Evolutionary conservation across 1,284 basidiomycete species (phyloP).

Genomic region (Flammula alnicola): DNA sequence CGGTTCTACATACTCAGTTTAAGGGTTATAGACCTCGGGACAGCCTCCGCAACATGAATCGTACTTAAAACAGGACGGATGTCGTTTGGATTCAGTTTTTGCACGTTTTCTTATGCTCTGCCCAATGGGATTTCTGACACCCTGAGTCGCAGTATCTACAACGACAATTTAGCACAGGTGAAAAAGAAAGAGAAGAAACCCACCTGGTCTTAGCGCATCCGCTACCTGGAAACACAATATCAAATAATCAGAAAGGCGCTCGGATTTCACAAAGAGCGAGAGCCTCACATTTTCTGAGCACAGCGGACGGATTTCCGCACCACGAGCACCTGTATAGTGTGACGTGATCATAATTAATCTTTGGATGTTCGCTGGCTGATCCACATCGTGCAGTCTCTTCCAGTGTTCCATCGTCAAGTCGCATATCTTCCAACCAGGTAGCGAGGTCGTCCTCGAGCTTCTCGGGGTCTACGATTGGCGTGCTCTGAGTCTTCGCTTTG

Average conservation of each 20-base stretch:
- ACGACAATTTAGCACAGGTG: neutral
- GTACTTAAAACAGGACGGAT: too few species aligned
- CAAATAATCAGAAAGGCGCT: neutral
- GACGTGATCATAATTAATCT: conserved; percentile 48
- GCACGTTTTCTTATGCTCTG: conserved; percentile 27
- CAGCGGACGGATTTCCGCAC: conserved; percentile 62
- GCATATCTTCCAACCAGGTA: conserved; percentile 56
- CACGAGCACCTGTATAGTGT: conserved; percentile 58
- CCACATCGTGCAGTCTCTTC: conserved; percentile 29
- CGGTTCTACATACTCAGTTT: too few species aligned
- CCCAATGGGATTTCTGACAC: conserved; percentile 31
- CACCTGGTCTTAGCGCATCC: conserved; percentile 27
- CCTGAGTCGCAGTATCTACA: conserved; percentile 28
- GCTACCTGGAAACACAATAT: conserved; percentile 18
- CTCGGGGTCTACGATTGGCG: conserved; percentile 16
- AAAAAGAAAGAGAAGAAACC: neutral
- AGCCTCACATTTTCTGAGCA: conserved; percentile 50
- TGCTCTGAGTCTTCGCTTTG: conserved; percentile 30
- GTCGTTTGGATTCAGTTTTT: conserved; percentile 13
- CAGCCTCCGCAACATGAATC: too few species aligned
- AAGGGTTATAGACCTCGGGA: too few species aligned
- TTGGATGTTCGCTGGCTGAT: conserved; percentile 34
- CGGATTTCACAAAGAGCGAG: neutral
- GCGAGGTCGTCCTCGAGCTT: conserved; percentile 57
- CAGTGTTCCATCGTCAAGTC: conserved; percentile 44